Evolutionary conservation across 2,329 filamentous ascomycete species (phyloP).

Genomic region (Microcyclospora pomicola): DNA sequence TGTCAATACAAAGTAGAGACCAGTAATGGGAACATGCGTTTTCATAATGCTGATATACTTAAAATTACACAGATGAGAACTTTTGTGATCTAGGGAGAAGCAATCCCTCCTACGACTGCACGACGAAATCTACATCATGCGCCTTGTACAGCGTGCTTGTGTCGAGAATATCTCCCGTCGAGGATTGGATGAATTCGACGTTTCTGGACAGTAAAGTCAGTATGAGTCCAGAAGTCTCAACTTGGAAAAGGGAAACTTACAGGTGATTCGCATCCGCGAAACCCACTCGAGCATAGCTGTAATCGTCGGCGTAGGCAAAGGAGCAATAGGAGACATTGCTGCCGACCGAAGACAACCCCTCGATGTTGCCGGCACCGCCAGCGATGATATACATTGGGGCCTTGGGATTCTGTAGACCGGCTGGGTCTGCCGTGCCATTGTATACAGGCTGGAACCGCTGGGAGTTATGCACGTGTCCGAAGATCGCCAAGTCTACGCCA

Average conservation of each 20-base stretch:
- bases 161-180: constrained; percentile 24
- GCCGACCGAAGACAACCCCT: constrained; percentile 35
- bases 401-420: constrained; percentile 37
- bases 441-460: constrained; percentile 36
- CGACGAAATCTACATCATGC: constrained; percentile 10
- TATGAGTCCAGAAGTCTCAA: no score
- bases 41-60: no score
- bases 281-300: constrained; percentile 37
- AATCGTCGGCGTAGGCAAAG: constrained; percentile 40
- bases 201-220: constrained; percentile 4
- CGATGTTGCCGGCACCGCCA: constrained; percentile 44
- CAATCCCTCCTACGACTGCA: constrained; percentile 2
- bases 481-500: constrained; percentile 43
- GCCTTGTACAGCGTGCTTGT: constrained; percentile 11
- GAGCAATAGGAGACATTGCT: constrained; percentile 30
- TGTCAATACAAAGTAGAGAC: no score
- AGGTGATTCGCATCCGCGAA: constrained; percentile 35
- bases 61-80: no score
- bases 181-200: constrained; percentile 38
- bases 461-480: constrained; percentile 46
- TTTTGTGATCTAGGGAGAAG: no score
- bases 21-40: no score
- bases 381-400: constrained; percentile 43
- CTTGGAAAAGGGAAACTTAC: constrained; percentile 2
- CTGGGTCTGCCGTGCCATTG: constrained; percentile 22